Conservation (phyloP, 768 basidiomycete species). For the Auriscalpium vulgare region DNA sequence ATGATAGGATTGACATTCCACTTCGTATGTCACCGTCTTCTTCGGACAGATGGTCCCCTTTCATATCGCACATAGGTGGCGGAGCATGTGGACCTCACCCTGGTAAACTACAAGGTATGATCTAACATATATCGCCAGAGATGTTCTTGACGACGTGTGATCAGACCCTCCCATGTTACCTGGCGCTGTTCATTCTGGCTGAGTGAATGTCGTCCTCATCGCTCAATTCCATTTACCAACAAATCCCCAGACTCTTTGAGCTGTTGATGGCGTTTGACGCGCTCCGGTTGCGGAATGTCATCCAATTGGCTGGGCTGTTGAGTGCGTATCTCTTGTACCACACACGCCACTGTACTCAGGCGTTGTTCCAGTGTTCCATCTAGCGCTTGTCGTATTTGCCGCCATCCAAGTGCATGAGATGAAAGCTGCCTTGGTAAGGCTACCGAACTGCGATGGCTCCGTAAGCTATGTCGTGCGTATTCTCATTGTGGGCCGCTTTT, state of each 20-base stretch:
- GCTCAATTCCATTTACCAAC: slow-evolving; percentile 2
- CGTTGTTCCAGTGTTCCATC: slow-evolving; percentile 53
- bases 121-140: neutral
- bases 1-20: slow-evolving; percentile 70
- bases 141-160: no score
- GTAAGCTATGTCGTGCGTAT: slow-evolving; percentile 34
- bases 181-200: slow-evolving; percentile 75
- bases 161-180: slow-evolving; percentile 77
- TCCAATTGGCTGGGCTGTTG: slow-evolving; percentile 70
- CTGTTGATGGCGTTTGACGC: slow-evolving; percentile 78
- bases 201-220: slow-evolving; percentile 42
- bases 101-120: slow-evolving; percentile 44
- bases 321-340: slow-evolving; percentile 29
- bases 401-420: slow-evolving; percentile 76
- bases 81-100: slow-evolving; percentile 35
- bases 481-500: neutral
- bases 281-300: slow-evolving; percentile 67
- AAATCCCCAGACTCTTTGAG: slow-evolving; percentile 56
- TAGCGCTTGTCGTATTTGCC: slow-evolving; percentile 64
- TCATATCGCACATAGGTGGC: slow-evolving; percentile 36
- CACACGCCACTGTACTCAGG: neutral
- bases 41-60: neutral
- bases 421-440: slow-evolving; percentile 44
- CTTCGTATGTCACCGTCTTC: slow-evolving; percentile 34
- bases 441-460: slow-evolving; percentile 26